Percentiles rank a stretch among this genome's conserved stretches.
Conservation (phyloP, 768 basidiomycete genomes). For the Multifurca ochricompacta region DNA sequence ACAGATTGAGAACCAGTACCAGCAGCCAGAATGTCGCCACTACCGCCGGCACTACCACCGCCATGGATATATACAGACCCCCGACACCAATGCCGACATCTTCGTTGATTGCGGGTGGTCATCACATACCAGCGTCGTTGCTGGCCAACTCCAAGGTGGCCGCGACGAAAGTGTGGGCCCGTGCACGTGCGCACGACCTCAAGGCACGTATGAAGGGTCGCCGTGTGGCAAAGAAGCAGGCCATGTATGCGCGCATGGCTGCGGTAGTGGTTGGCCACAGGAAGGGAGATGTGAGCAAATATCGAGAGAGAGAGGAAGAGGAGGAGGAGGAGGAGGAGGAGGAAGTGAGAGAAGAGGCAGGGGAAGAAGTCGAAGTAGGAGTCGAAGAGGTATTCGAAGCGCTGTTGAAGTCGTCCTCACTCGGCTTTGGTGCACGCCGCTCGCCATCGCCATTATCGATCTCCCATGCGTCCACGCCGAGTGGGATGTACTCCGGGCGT, state of each 20-base stretch:
- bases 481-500: too few species aligned
- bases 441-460: neutral
- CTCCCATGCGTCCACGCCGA: neutral
- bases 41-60: neutral
- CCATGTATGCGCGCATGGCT: neutral
- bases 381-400: neutral
- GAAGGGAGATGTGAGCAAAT: neutral
- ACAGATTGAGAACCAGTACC: neutral
- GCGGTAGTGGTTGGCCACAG: neutral
- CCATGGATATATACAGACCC: neutral
- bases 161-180: conserved; percentile 6
- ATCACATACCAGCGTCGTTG: neutral
- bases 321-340: neutral
- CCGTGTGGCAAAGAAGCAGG: neutral
- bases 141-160: too few species aligned
- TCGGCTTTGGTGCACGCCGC: neutral
- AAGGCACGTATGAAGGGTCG: conserved; percentile 5
- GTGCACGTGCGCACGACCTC: neutral
- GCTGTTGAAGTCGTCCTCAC: neutral
- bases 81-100: neutral
- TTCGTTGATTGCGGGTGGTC: neutral
- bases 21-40: neutral
- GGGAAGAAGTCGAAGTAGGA: neutral
- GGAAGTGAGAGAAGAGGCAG: neutral
- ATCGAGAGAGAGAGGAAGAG: neutral